Percentiles rank a stretch among this genome's conserved stretches.
These are phyloP conservation scores for Botrytis aclada DNA, from an alignment of 2,329 filamentous ascomycete genomes.

Conservation along the genomic window DNA sequence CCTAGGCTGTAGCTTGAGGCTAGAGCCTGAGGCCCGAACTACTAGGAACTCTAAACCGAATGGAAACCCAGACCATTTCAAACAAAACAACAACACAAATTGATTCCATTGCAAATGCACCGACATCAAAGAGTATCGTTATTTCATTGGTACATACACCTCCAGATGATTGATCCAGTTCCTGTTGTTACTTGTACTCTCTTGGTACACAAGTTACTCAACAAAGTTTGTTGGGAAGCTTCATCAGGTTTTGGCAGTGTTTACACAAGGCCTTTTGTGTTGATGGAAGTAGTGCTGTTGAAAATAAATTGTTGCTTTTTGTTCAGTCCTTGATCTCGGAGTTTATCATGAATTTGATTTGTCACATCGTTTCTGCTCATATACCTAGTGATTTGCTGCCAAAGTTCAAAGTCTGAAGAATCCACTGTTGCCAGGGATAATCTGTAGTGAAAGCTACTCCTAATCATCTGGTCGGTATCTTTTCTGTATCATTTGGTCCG, in stretches of 20 bases:
- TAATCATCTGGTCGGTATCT: neutral
- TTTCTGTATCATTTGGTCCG: neutral
- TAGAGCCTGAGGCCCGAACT: neutral
- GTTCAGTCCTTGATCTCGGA: neutral
- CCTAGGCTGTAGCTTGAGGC: neutral
- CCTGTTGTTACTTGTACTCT: too few species aligned
- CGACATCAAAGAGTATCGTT: neutral
- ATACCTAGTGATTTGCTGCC: neutral
- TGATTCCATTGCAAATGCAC: neutral
- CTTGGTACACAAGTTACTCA: too few species aligned
- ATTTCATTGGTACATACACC: neutral
- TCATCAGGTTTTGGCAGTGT: neutral
- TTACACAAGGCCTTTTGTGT: neutral
- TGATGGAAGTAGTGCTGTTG: neutral
- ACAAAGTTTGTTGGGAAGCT: neutral
- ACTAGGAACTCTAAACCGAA: neutral
- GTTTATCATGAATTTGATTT: neutral
- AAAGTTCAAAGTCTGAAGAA: neutral
- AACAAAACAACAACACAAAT: neutral
- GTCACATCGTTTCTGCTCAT: neutral
- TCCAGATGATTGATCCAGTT: too few species aligned
- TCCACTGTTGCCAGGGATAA: neutral
- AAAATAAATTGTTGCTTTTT: neutral
- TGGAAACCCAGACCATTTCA: neutral
- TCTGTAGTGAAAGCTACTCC: neutral